These are phyloP conservation scores for Neurospora sp. DNA, from an alignment of 495 filamentous ascomycete genomes.

Conservation along the genomic window DNA sequence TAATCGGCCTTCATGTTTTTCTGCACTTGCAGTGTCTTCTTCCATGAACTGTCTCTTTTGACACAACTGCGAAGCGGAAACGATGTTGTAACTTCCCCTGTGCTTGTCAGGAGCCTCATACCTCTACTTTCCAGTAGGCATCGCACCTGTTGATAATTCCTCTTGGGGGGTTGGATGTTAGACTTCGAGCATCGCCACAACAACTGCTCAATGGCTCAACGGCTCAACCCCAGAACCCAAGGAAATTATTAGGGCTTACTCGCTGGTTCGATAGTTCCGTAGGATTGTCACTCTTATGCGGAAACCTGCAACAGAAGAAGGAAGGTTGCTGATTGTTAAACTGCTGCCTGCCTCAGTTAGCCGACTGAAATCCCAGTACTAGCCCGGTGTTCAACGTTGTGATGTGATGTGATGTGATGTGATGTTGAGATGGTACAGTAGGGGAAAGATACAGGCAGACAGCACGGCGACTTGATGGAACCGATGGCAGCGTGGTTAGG, in stretches of 20 bases:
- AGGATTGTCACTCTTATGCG: background rate
- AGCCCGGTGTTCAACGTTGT: background rate
- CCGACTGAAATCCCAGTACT: background rate
- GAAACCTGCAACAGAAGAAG: background rate
- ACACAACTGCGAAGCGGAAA: too few relatives aligned
- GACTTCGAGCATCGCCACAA: background rate
- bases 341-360: background rate
- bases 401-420: background rate
- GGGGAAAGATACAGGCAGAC: background rate
- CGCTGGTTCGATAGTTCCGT: background rate
- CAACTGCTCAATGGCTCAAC: background rate
- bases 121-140: background rate
- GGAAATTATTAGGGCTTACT: background rate
- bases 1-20: too few relatives aligned
- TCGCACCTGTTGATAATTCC: background rate
- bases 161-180: background rate
- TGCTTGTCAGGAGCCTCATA: too few relatives aligned
- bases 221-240: background rate
- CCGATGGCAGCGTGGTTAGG: too few relatives aligned
- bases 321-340: background rate
- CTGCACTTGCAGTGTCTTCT: too few relatives aligned
- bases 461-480: too few relatives aligned
- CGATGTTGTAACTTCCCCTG: too few relatives aligned
- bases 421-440: background rate
- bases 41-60: too few relatives aligned